Conservation (phyloP, 441 rosid genomes). For the Cnidoscolus chayamansa region DNA sequence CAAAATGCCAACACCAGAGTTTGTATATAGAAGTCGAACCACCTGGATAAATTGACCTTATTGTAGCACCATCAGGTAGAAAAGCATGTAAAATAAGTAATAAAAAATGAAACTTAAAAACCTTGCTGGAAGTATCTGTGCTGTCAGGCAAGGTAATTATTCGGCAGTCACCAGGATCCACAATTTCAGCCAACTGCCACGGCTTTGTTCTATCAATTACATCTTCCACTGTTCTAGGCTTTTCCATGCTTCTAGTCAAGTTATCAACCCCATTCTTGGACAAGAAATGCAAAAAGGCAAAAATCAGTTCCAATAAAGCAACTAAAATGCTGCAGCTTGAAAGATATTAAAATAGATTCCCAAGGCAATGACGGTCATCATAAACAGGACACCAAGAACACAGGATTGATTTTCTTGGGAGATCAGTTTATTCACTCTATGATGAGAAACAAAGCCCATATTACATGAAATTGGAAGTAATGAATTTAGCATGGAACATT, state of each 20-base stretch:
- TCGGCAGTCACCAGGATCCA: slow-evolving; percentile 57
- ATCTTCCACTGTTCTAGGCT: slow-evolving; percentile 59
- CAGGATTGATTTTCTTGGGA: neutral
- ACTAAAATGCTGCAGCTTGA: neutral
- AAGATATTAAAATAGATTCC: neutral
- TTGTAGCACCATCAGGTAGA: slow-evolving; percentile 15
- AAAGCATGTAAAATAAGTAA: slow-evolving; percentile 8
- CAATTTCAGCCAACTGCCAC: slow-evolving; percentile 70
- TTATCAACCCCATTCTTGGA: slow-evolving; percentile 75
- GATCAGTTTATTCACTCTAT: neutral
- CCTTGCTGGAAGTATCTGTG: slow-evolving; percentile 74
- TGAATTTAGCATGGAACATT: neutral
- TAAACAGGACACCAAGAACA: neutral
- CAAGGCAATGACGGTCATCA: neutral
- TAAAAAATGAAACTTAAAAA: slow-evolving; percentile 24
- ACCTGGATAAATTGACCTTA: slow-evolving; percentile 40
- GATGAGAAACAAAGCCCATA: neutral
- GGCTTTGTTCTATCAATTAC: slow-evolving; percentile 58
- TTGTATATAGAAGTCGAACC: slow-evolving; percentile 80
- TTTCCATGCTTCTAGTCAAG: slow-evolving; percentile 54
- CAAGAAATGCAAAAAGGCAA: slow-evolving; percentile 18
- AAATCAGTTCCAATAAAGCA: slow-evolving; percentile 15
- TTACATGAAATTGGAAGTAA: neutral
- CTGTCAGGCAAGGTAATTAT: slow-evolving; percentile 58
- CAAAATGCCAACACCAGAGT: slow-evolving; percentile 76